phyloP scores from a whole-genome alignment of 1,284 basidiomycete species.

The Boletus smithii region DNA sequence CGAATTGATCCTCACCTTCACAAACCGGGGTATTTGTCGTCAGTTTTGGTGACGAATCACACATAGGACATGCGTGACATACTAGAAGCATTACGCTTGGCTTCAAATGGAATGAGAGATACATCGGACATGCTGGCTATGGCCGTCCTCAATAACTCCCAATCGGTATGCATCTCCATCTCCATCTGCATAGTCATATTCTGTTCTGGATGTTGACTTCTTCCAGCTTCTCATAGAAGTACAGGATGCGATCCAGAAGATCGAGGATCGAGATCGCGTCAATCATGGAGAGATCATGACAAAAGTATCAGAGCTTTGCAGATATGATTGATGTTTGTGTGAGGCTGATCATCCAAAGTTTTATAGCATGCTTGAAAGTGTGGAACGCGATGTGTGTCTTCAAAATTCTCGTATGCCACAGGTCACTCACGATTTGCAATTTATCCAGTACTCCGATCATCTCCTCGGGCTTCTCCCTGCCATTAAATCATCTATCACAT shows the following conservation, averaged over 20 bases:
- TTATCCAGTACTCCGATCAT: slow-evolving; percentile 27
- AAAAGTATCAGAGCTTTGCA: slow-evolving; percentile 22
- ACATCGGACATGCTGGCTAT: slow-evolving; percentile 20
- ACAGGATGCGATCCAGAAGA: slow-evolving; percentile 17
- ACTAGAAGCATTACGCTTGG: slow-evolving; percentile 26
- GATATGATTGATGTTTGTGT: not conserved
- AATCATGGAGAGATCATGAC: slow-evolving; percentile 22
- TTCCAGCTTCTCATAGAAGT: slow-evolving; percentile 27
- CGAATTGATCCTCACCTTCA: slow-evolving; percentile 7
- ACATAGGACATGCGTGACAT: slow-evolving; percentile 30
- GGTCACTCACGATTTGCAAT: slow-evolving; percentile 4
- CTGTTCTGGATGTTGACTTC: slow-evolving; percentile 7
- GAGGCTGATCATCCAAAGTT: slow-evolving; percentile 24
- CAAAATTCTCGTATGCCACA: not conserved
- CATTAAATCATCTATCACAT: slow-evolving; percentile 26
- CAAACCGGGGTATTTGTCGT: not conserved
- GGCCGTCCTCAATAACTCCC: slow-evolving; percentile 15
- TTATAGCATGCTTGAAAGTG: slow-evolving; percentile 22
- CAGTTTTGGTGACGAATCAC: slow-evolving; percentile 3
- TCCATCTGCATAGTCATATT: not conserved
- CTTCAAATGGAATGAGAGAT: slow-evolving; percentile 21
- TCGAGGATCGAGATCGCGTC: slow-evolving; percentile 21
- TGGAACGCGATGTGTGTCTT: slow-evolving; percentile 25
- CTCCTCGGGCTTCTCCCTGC: slow-evolving; percentile 28
- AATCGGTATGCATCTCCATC: slow-evolving; percentile 27